Conservation (phyloP, 2,329 filamentous ascomycete species). For the Mycosphaerella arachidis region DNA sequence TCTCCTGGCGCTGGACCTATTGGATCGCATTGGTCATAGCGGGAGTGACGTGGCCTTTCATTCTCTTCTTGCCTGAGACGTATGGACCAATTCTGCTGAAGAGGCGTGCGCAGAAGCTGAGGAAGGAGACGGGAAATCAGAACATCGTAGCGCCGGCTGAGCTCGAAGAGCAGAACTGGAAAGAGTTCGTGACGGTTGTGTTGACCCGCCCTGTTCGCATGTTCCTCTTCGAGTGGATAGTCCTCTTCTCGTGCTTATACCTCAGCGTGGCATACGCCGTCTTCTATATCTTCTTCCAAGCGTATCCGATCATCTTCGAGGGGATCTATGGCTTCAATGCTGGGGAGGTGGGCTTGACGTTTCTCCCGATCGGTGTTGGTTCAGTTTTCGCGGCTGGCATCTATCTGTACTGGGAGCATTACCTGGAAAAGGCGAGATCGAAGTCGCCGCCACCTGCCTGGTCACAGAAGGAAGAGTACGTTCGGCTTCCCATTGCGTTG, state of each 20-base stretch:
- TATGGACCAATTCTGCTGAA: constrained; percentile 44
- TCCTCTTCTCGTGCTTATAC: constrained; percentile 66
- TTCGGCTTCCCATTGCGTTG: constrained; percentile 67
- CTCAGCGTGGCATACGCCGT: constrained; percentile 60
- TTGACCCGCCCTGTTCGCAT: constrained; percentile 68
- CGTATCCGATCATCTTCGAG: constrained; percentile 63
- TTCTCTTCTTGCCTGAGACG: constrained; percentile 57
- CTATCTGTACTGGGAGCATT: constrained; percentile 62
- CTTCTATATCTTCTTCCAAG: constrained; percentile 72
- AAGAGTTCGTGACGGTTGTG: constrained; percentile 62
- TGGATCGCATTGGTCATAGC: constrained; percentile 68
- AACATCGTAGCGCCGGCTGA: constrained; percentile 59
- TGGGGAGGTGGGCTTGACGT: constrained; percentile 62
- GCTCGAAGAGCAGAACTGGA: constrained; percentile 53
- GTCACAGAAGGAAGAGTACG: constrained; percentile 60
- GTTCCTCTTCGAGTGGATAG: constrained; percentile 69
- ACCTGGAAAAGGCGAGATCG: constrained; percentile 51
- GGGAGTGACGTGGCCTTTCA: constrained; percentile 54
- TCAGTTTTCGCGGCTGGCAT: constrained; percentile 55
- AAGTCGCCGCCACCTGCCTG: constrained; percentile 46
- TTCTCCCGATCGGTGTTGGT: constrained; percentile 64
- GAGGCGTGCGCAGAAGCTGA: constrained; percentile 51
- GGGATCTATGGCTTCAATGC: constrained; percentile 60
- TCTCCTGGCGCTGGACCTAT: constrained; percentile 67
- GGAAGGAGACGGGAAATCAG: constrained; percentile 52